Conservation (phyloP, 345 rosid species). For the Pistacia vera region DNA sequence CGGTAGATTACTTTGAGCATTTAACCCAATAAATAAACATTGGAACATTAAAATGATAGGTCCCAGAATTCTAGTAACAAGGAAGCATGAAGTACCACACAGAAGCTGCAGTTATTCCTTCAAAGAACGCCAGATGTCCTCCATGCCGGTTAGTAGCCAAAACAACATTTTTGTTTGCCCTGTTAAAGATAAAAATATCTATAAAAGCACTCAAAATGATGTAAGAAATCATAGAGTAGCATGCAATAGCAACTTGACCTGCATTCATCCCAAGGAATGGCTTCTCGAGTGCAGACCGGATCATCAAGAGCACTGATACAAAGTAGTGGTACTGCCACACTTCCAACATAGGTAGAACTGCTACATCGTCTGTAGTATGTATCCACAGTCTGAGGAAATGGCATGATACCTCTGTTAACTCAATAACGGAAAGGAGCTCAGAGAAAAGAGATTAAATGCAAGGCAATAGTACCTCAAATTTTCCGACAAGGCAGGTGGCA, state of each 20-base stretch:
- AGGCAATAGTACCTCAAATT: conserved; percentile 68
- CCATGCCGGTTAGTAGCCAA: conserved; percentile 76
- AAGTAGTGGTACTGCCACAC: conserved; percentile 75
- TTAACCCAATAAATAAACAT: neutral
- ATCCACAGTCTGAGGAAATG: conserved; percentile 73
- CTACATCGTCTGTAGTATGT: conserved; percentile 81
- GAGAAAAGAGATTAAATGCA: conserved; percentile 10
- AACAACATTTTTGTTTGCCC: conserved; percentile 79
- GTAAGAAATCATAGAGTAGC: neutral
- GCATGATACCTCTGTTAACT: conserved; percentile 8
- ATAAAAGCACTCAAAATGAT: conserved; percentile 18
- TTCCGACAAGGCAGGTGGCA: conserved; percentile 84
- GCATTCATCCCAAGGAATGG: conserved; percentile 99
- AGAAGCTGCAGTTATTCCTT: conserved; percentile 68
- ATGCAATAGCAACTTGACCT: conserved; percentile 42
- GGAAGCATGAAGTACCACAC: conserved; percentile 52
- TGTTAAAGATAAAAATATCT: conserved; percentile 28
- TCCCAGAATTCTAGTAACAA: neutral
- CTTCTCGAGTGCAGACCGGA: conserved; percentile 90
- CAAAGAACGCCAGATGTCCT: conserved; percentile 92
- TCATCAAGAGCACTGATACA: conserved; percentile 92
- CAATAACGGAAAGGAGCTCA: conserved; percentile 15
- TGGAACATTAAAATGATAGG: neutral
- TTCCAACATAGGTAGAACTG: conserved; percentile 63
- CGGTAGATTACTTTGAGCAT: neutral